Conservation (phyloP, 192 early-diverging fungal species). For the Backusella mclennaniae region DNA sequence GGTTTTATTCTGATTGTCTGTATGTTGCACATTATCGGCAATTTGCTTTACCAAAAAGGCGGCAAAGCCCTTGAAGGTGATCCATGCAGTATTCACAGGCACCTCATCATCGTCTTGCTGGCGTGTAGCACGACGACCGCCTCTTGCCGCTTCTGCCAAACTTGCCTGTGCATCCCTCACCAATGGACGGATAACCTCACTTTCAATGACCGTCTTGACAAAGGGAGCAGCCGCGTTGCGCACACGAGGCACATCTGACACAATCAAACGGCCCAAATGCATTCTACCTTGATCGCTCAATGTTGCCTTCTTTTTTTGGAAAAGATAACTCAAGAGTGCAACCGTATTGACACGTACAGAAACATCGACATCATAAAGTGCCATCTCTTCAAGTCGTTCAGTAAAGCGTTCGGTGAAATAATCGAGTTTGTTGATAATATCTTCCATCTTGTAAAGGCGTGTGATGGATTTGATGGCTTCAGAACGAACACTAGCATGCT, state of each 20-base stretch:
- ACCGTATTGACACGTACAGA: conserved; percentile 51
- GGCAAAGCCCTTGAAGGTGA: conserved; percentile 47
- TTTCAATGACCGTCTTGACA: conserved; percentile 43
- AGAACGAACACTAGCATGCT: conserved; percentile 59
- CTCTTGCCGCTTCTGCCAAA: neutral
- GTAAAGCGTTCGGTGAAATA: conserved; percentile 69
- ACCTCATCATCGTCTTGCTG: neutral
- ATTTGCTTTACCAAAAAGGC: conserved; percentile 43
- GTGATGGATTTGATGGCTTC: conserved; percentile 66
- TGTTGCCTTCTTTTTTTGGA: conserved; percentile 41
- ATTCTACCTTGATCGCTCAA: conserved; percentile 63
- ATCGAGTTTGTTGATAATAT: conserved; percentile 52
- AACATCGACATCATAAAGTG: conserved; percentile 62
- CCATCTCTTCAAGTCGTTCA: conserved; percentile 75
- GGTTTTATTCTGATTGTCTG: neutral
- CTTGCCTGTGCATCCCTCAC: conserved; percentile 27
- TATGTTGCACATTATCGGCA: conserved; percentile 1
- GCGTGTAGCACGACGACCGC: neutral
- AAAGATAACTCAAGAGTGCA: conserved; percentile 40
- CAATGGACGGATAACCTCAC: conserved; percentile 36
- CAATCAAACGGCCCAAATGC: conserved; percentile 67
- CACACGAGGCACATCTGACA: conserved; percentile 65
- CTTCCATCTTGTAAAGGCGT: conserved; percentile 56
- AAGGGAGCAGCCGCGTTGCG: conserved; percentile 66
- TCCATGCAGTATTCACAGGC: conserved; percentile 40